Percentiles rank a stretch among this genome's conserved stretches.
phyloP scores from a whole-genome alignment of 2,329 filamentous ascomycete species.

The Alternaria solani region DNA sequence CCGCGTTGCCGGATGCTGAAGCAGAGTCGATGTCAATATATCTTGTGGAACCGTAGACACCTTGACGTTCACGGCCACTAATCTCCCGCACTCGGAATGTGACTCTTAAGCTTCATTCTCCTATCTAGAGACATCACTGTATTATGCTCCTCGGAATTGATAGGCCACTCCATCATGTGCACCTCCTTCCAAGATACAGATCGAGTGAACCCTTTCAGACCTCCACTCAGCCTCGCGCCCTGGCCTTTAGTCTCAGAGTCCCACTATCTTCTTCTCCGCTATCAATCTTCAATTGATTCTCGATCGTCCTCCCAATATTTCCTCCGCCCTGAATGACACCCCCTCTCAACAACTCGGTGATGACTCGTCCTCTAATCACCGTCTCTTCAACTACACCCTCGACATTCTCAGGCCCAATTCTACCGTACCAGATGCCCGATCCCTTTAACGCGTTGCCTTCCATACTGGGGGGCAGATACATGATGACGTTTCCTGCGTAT shows the following conservation, averaged over 20 bases:
- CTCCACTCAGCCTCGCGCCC: constrained; percentile 8
- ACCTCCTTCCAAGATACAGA: not conserved
- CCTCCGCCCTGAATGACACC: constrained; percentile 59
- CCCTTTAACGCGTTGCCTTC: constrained; percentile 68
- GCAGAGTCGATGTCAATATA: not conserved
- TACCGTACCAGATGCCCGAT: constrained; percentile 82
- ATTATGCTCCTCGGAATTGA: not conserved
- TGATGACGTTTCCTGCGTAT: constrained; percentile 83
- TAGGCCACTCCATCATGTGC: not conserved
- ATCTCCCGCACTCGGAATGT: not conserved
- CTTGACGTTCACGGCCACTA: not conserved
- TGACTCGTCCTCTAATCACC: constrained; percentile 70
- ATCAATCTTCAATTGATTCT: constrained; percentile 41
- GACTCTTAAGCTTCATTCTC: not conserved
- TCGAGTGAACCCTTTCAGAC: not conserved
- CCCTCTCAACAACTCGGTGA: constrained; percentile 76
- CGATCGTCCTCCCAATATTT: constrained; percentile 41
- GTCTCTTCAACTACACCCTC: constrained; percentile 79
- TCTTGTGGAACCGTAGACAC: not conserved
- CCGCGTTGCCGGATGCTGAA: not conserved
- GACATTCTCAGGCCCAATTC: constrained; percentile 77
- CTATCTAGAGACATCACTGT: not conserved
- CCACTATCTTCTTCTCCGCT: constrained; percentile 35
- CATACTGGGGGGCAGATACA: constrained; percentile 72
- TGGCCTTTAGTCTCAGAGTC: constrained; percentile 32